Evolutionary conservation across 192 early-diverging fungal species (phyloP).

Genomic region (Mortierella alpina): DNA sequence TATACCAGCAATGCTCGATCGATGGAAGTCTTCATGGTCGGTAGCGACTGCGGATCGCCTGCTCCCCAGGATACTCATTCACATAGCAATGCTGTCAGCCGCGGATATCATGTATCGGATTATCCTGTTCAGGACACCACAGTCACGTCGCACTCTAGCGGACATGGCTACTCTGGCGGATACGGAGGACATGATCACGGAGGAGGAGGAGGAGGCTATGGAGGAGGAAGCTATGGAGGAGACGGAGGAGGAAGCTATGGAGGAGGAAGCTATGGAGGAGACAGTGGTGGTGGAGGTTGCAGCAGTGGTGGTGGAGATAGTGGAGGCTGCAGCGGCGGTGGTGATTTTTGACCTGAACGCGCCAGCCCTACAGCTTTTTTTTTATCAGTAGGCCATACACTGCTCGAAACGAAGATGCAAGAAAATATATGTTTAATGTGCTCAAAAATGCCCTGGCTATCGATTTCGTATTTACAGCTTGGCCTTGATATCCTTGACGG

Average conservation of each 20-base stretch:
- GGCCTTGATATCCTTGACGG: constrained; percentile 33
- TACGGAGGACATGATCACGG: too few species aligned
- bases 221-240: background rate
- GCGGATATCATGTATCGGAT: too few species aligned
- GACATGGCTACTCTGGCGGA: too few species aligned
- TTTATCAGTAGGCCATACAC: background rate
- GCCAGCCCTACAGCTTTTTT: background rate
- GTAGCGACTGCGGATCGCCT: too few species aligned
- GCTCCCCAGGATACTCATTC: too few species aligned
- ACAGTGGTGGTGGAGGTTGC: background rate
- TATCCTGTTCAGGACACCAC: too few species aligned
- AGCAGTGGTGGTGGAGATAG: background rate
- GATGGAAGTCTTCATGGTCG: too few species aligned
- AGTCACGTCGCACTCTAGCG: too few species aligned
- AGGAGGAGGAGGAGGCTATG: background rate
- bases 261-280: background rate
- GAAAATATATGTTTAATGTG: background rate
- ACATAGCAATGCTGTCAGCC: too few species aligned
- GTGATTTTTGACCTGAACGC: background rate
- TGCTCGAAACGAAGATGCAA: background rate
- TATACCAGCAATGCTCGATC: too few species aligned
- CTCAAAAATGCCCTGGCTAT: background rate
- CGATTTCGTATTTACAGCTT: constrained; percentile 21
- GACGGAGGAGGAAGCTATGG: background rate
- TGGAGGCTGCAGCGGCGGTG: background rate